Base-by-base conservation (phyloP, 1,139 yeast species). In the Arxiozyma slooffiae region DNA sequence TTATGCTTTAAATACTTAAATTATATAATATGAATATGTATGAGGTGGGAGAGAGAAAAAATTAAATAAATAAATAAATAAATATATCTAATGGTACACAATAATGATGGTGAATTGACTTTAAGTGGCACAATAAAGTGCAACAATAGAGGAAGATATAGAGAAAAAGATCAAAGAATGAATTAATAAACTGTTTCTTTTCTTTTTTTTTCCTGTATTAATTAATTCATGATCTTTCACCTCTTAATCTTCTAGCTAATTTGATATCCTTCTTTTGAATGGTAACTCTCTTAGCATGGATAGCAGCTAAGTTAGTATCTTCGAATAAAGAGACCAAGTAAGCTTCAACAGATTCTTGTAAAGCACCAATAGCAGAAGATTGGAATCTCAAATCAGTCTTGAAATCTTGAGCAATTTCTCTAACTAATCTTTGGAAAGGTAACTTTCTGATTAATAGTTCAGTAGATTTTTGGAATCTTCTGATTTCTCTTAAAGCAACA, bases 191-290 rank as follows among this genome's bases (percentile, higher is more conserved):
- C 23, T 17, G 23, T 18, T 30, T 18, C 39, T 34, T 21, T 20
- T 16, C 3, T 20, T 7, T 24, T n/a, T n/a, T n/a, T n/a, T n/a
- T n/a, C n/a, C n/a, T n/a, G n/a, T 23, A 22, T 8, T 17, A 7
- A 41, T 17, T n/a, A 24, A 39, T 18, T 67, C 78, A 82, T 64
- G 87, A 78, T 81, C 92, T 83, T 78, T 84, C 97, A 74, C 97
- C 97, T 80, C 97, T 89, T 73, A 90, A 85, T 84, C 97, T 92
- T 82, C 97, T 89, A 63, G 97, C 97, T 72, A 90, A 85, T 77
- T 89, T 96, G 74, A 90, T 89, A 75, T 90, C 97, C 84, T 90
- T 90, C 95, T 90, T 92, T 80, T 90, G 97, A 75, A 90, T 90
- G 63, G 97, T 90, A 69, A 90, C 97, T 81, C 97, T 87, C 90